These are phyloP conservation scores for Erysimum cheiri DNA, from an alignment of 441 rosid species.

Conservation along the genomic window DNA sequence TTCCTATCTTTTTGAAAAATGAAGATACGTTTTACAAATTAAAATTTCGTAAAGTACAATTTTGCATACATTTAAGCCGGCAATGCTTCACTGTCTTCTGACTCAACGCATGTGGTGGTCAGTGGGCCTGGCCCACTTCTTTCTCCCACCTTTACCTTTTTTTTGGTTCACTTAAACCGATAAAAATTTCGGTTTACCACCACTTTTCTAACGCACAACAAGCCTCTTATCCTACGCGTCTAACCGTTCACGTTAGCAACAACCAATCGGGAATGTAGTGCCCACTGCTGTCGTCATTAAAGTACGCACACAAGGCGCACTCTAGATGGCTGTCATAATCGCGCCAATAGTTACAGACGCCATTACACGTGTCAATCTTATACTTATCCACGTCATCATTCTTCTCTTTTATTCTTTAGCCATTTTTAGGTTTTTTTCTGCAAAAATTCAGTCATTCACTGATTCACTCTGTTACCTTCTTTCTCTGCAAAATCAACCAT, in stretches of 20 bases:
- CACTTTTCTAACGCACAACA: not conserved
- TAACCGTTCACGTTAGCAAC: slow-evolving; percentile 27
- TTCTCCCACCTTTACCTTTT: not conserved
- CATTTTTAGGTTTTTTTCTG: slow-evolving; percentile 29
- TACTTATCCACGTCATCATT: slow-evolving; percentile 20
- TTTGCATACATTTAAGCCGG: slow-evolving; percentile 38
- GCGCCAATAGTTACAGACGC: slow-evolving; percentile 22
- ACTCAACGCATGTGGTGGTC: slow-evolving; percentile 36
- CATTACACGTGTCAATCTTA: slow-evolving; percentile 14
- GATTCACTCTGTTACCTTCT: slow-evolving; percentile 25
- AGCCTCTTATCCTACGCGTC: slow-evolving; percentile 25
- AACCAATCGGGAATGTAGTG: not conserved
- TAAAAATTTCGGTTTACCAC: slow-evolving; percentile 8
- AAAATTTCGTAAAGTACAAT: slow-evolving; percentile 19
- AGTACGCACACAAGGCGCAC: slow-evolving; percentile 28
- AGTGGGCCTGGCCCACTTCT: slow-evolving; percentile 39
- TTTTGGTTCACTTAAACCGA: not conserved
- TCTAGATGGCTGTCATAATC: slow-evolving; percentile 4
- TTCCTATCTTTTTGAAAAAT: not conserved
- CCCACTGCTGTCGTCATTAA: slow-evolving; percentile 23
- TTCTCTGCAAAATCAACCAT: not conserved
- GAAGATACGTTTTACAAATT: slow-evolving; percentile 1
- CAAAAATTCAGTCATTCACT: not conserved
- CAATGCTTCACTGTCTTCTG: slow-evolving; percentile 38
- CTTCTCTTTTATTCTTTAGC: not conserved